These are phyloP conservation scores for Hypoxylon crocopeplum DNA, from an alignment of 495 filamentous ascomycete species.

Conservation along the genomic window DNA sequence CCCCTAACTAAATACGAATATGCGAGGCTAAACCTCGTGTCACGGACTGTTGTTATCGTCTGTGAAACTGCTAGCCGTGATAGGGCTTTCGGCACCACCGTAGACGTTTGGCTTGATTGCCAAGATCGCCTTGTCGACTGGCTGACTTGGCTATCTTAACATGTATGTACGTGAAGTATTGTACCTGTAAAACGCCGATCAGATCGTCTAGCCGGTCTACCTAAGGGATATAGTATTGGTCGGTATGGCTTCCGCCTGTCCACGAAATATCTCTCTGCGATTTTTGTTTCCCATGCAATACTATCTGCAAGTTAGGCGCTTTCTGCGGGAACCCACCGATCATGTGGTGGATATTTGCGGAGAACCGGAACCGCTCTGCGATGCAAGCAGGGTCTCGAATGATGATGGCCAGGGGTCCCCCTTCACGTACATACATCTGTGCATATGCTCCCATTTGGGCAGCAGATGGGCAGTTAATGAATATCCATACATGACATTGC, in stretches of 20 bases:
- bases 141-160: conserved; percentile 6
- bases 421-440: conserved; percentile 6
- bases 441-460: conserved; percentile 6
- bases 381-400: conserved; percentile 38
- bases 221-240: conserved; percentile 5
- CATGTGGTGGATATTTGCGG: conserved; percentile 34
- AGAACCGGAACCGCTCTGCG: conserved; percentile 27
- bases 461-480: conserved; percentile 8
- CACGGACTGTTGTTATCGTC: conserved; percentile 17
- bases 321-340: conserved; percentile 37
- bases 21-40: conserved; percentile 23
- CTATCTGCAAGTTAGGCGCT: conserved; percentile 23
- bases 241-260: neutral
- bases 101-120: neutral
- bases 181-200: conserved; percentile 18
- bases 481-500: conserved; percentile 20
- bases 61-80: conserved; percentile 1
- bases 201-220: conserved; percentile 13
- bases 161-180: neutral
- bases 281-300: conserved; percentile 4
- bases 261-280: neutral
- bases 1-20: conserved; percentile 10
- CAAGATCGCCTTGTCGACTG: too few relatives aligned
- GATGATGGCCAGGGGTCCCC: conserved; percentile 23
- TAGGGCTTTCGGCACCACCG: conserved; percentile 2